These are phyloP conservation scores for Phytophthora sansomeana DNA, from an alignment of 352 stramenopile species.

Conservation along the genomic window DNA sequence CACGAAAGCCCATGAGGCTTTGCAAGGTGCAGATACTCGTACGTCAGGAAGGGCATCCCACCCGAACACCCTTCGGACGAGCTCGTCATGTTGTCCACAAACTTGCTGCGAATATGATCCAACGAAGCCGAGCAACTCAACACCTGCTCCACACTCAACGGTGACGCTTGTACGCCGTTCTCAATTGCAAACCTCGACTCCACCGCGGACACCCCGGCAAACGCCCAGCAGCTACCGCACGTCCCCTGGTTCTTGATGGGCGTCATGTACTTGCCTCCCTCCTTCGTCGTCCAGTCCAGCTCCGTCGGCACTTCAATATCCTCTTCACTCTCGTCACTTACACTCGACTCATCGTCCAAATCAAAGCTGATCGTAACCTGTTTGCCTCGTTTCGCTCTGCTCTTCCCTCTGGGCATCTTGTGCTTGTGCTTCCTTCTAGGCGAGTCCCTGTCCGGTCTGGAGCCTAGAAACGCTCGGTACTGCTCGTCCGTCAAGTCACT, in stretches of 20 bases:
- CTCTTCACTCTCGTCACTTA: slow-evolving; percentile 19
- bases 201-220: slow-evolving; percentile 74
- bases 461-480: slow-evolving; percentile 67
- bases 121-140: slow-evolving; percentile 77
- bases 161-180: slow-evolving; percentile 63
- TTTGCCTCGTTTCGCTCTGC: slow-evolving; percentile 16
- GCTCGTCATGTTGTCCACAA: slow-evolving; percentile 69
- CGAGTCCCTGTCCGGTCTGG: slow-evolving; percentile 44
- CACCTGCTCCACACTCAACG: slow-evolving; percentile 88
- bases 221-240: slow-evolving; percentile 95
- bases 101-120: slow-evolving; percentile 83
- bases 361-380: slow-evolving; percentile 36
- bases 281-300: slow-evolving; percentile 76
- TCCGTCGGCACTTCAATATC: slow-evolving; percentile 47
- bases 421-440: slow-evolving; percentile 22
- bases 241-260: slow-evolving; percentile 94
- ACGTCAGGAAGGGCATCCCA: slow-evolving; percentile 92
- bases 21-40: slow-evolving; percentile 79
- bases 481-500: slow-evolving; percentile 75
- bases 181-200: slow-evolving; percentile 85
- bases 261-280: slow-evolving; percentile 85
- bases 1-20: slow-evolving; percentile 80
- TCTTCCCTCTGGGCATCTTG: slow-evolving; percentile 16
- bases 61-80: slow-evolving; percentile 87
- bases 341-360: slow-evolving; percentile 25